Evolutionary conservation across 345 rosid species (phyloP).

Genomic region (Syzygium jambos): DNA sequence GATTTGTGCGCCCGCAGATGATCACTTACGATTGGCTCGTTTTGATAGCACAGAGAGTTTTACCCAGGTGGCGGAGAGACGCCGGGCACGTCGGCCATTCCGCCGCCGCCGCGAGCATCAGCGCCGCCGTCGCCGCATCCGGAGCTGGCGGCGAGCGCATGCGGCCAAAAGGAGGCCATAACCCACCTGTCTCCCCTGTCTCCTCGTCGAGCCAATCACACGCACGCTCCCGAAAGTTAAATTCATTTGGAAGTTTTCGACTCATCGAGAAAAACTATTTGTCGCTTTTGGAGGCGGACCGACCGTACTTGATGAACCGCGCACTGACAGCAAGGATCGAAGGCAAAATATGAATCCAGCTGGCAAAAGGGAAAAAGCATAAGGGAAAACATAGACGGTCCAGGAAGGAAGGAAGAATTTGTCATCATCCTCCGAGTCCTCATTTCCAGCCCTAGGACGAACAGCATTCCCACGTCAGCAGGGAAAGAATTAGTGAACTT

Average conservation of each 20-base stretch:
- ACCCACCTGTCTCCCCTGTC: background rate
- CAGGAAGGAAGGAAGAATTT: background rate
- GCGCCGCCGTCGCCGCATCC: background rate
- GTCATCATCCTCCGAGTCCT: background rate
- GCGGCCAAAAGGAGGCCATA: background rate
- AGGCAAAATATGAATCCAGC: background rate
- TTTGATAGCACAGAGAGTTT: background rate
- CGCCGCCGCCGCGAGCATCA: background rate
- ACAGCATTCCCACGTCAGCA: background rate
- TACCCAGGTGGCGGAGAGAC: background rate
- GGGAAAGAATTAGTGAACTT: background rate
- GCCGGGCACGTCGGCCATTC: background rate
- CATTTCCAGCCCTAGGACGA: background rate
- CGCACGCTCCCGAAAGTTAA: background rate
- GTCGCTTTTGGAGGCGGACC: background rate
- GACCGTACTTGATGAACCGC: background rate
- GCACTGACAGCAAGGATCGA: background rate
- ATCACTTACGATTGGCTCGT: background rate
- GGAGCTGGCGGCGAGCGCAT: background rate
- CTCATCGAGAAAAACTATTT: background rate
- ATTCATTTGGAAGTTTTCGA: background rate
- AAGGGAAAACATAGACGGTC: background rate
- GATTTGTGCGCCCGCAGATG: background rate
- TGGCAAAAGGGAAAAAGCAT: background rate
- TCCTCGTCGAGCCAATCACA: background rate